Percentiles rank a stretch among this genome's conserved stretches.
Conservation (phyloP, 495 filamentous ascomycete genomes). For the Hypomontagnella submonticulosa region DNA sequence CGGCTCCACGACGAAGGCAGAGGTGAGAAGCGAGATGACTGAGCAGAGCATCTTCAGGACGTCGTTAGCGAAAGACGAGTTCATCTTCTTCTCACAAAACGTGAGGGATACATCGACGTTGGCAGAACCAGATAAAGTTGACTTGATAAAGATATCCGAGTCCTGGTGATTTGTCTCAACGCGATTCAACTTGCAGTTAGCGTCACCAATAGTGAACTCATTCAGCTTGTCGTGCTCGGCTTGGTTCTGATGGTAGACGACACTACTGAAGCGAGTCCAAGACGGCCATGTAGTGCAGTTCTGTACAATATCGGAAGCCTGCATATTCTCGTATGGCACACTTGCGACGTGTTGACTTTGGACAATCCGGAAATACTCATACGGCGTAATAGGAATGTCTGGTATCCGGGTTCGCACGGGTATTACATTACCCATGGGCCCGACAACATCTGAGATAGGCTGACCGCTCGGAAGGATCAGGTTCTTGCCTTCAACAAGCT, state of each 20-base stretch:
- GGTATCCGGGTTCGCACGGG: slow-evolving; percentile 58
- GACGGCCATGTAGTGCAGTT: slow-evolving; percentile 61
- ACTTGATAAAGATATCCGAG: slow-evolving; percentile 56
- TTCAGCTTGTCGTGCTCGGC: slow-evolving; percentile 18
- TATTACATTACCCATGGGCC: slow-evolving; percentile 55
- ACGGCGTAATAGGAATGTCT: slow-evolving; percentile 53
- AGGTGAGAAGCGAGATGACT: slow-evolving; percentile 54
- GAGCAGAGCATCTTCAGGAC: slow-evolving; percentile 56
- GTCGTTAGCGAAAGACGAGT: slow-evolving; percentile 53
- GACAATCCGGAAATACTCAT: slow-evolving; percentile 54
- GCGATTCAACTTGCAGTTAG: slow-evolving; percentile 53
- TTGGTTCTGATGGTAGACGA: slow-evolving; percentile 57
- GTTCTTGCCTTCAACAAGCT: slow-evolving; percentile 52
- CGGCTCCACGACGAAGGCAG: slow-evolving; percentile 54
- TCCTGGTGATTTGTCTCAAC: slow-evolving; percentile 53
- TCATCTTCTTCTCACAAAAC: slow-evolving; percentile 56
- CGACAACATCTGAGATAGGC: slow-evolving; percentile 54
- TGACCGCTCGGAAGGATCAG: slow-evolving; percentile 50
- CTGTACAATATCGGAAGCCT: slow-evolving; percentile 56
- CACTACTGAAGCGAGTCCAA: slow-evolving; percentile 60
- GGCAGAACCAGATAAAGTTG: slow-evolving; percentile 45
- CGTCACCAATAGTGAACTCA: slow-evolving; percentile 56
- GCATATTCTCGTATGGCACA: slow-evolving; percentile 57
- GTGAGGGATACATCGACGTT: slow-evolving; percentile 53
- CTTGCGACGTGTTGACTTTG: slow-evolving; percentile 55